phyloP scores from a whole-genome alignment of 257 asterid genomes.

The Coffea canephora region DNA sequence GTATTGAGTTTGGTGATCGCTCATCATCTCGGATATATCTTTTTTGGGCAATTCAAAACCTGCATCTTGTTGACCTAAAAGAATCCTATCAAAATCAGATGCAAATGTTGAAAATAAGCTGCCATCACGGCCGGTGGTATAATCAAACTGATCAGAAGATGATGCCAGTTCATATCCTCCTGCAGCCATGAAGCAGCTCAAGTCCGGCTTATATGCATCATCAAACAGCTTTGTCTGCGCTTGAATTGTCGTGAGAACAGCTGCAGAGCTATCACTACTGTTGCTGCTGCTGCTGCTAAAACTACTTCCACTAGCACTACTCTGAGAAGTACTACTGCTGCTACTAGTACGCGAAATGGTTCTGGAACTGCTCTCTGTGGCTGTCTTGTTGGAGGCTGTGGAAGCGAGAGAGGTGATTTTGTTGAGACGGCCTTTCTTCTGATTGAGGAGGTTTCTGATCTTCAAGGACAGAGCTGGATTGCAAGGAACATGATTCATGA shows the following conservation, averaged over 20 bases:
- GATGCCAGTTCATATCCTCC: constrained; percentile 35
- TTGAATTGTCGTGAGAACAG: neutral
- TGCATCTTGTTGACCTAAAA: constrained; percentile 21
- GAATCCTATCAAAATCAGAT: constrained; percentile 33
- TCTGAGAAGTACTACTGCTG: constrained; percentile 11
- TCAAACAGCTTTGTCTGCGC: constrained; percentile 12
- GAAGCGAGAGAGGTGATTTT: constrained; percentile 28
- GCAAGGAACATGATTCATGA: constrained; percentile 52
- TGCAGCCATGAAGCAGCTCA: constrained; percentile 35
- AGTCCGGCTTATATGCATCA: constrained; percentile 59
- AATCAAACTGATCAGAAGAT: constrained; percentile 23
- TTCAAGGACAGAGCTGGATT: constrained; percentile 74
- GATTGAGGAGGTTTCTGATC: constrained; percentile 67
- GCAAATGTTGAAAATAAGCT: constrained; percentile 11
- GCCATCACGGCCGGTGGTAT: neutral
- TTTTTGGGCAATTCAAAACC: constrained; percentile 22
- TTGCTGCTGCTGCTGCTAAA: constrained; percentile 14
- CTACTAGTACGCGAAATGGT: constrained; percentile 20
- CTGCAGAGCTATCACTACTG: constrained; percentile 9
- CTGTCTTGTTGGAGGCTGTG: constrained; percentile 11
- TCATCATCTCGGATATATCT: constrained; percentile 4
- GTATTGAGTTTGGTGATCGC: constrained; percentile 15
- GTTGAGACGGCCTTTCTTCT: constrained; percentile 48
- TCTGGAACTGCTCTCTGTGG: constrained; percentile 14
- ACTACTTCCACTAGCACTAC: constrained; percentile 21